These are phyloP conservation scores for Spirogloea muscicola DNA, from an alignment of 139 green algal species.

Conservation along the genomic window DNA sequence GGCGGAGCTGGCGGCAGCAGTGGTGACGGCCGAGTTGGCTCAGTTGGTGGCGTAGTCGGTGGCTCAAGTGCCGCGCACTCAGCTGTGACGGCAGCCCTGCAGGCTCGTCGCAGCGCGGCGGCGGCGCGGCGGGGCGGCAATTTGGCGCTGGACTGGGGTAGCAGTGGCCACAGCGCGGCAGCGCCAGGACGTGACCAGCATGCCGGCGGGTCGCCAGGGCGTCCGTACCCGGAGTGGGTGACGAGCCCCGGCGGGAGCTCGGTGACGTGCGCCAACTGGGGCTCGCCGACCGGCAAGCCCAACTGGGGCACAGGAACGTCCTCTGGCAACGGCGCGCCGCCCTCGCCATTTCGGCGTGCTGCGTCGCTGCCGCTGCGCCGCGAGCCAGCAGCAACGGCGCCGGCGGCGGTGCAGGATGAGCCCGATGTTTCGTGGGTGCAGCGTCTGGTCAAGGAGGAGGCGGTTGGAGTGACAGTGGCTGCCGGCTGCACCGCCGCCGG, in stretches of 20 bases:
- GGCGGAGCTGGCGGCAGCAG: background rate
- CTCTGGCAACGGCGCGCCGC: no score
- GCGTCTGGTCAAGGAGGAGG: background rate
- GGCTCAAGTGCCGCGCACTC: background rate
- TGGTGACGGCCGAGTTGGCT: background rate
- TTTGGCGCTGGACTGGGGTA: background rate
- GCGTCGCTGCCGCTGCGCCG: no score
- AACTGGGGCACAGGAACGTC: constrained; percentile 28
- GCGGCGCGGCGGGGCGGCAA: no score
- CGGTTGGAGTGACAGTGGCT: background rate
- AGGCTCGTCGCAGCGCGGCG: background rate
- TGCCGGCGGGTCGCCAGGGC: background rate
- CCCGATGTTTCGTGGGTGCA: background rate
- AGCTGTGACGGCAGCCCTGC: constrained; percentile 6
- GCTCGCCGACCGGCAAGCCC: constrained; percentile 24
- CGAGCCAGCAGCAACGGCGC: no score
- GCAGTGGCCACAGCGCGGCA: no score
- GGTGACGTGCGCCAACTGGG: background rate
- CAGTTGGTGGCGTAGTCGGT: background rate
- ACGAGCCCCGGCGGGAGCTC: background rate
- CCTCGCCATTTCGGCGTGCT: no score
- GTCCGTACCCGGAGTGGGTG: background rate
- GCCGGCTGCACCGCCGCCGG: no score
- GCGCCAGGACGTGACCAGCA: background rate
- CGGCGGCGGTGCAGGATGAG: no score